Evolutionary conservation across 495 filamentous ascomycete species (phyloP), one percentile per base, ranked within the genome.

Genomic region (Xylona heveae): DNA sequence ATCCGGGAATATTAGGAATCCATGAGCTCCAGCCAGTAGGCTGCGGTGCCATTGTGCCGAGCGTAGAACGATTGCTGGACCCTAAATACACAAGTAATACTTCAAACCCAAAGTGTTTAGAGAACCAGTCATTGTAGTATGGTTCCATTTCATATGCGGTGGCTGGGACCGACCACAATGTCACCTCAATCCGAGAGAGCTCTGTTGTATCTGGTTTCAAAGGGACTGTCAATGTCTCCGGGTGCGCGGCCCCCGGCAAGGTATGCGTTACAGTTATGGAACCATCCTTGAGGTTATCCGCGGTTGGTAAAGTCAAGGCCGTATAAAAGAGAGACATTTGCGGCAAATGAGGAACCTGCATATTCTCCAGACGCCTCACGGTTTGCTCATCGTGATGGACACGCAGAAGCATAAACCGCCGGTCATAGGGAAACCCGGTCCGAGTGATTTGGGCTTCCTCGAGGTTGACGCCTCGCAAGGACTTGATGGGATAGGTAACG

Each of bases 401-500:
- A 35, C 71, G 66, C 33, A 76, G 61, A 13, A 92, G 62, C 68
- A 88, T 78, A 47, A 80, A 88, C 10, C 59, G 55, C 6, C 84
- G 69, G 54, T 94, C 84, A 50, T 79, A 63, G 20, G 54, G 52
- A 36, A 90, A 64, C 8, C 82, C 82, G 38, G 69, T 61, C n/a
- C 59, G 50, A 1, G 69, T 71, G 21, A 84, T 45, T 5, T 52
- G 38, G 7, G 74, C 62, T 14, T 55, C 43, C 2, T 53, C 27
- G 22, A 92, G 47, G 17, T 60, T 35, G 19, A 78, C 65, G 4
- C 64, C 69, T 4, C 74, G 68, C 1, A 93, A 62, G 2, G 73
- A 81, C 45, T 92, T 94, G 56, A 94, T 78, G 34, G 84, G 82
- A 47, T 92, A 90, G 25, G n/a, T n/a, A n/a, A n/a, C n/a, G n/a